Conservation (phyloP, 768 basidiomycete genomes). For the Auricularia auricula-judae region DNA sequence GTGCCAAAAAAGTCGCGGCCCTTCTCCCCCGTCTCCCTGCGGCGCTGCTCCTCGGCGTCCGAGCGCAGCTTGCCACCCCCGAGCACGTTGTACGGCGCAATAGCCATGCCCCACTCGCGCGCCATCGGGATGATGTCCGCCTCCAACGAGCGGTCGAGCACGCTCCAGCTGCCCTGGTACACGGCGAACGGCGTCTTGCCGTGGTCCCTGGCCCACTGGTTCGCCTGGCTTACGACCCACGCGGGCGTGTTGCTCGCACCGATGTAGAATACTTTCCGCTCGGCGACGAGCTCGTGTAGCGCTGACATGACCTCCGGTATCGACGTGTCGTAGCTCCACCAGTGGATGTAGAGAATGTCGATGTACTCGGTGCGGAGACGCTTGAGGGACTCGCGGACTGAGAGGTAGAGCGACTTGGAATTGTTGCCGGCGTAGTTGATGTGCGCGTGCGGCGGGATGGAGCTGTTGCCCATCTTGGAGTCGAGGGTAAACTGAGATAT, state of each 20-base stretch:
- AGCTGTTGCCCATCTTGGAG: too few species aligned
- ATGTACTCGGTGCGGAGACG: constrained; percentile 8
- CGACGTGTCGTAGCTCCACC: neutral
- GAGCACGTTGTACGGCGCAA: too few species aligned
- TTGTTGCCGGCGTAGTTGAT: too few species aligned
- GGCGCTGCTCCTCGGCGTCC: neutral
- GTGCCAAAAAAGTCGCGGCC: neutral
- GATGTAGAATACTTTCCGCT: constrained; percentile 22
- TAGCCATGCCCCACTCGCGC: neutral
- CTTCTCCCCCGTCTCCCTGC: constrained; percentile 19
- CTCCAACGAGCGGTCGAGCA: constrained; percentile 26
- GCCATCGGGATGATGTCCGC: constrained; percentile 32
- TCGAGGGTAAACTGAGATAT: too few species aligned
- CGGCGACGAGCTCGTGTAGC: constrained; percentile 4
- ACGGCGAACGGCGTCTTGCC: constrained; percentile 20
- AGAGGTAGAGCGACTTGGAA: too few species aligned
- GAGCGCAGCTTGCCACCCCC: too few species aligned
- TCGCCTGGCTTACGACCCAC: constrained; percentile 26
- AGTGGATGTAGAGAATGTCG: constrained; percentile 17
- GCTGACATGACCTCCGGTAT: too few species aligned
- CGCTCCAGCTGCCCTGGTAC: constrained; percentile 29
- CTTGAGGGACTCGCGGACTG: too few species aligned
- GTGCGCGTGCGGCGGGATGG: too few species aligned
- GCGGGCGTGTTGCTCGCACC: constrained; percentile 22
- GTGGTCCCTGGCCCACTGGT: constrained; percentile 27